Base-by-base conservation (phyloP, 2,329 filamentous ascomycete species). In the Aspergillus novofumigatus region DNA sequence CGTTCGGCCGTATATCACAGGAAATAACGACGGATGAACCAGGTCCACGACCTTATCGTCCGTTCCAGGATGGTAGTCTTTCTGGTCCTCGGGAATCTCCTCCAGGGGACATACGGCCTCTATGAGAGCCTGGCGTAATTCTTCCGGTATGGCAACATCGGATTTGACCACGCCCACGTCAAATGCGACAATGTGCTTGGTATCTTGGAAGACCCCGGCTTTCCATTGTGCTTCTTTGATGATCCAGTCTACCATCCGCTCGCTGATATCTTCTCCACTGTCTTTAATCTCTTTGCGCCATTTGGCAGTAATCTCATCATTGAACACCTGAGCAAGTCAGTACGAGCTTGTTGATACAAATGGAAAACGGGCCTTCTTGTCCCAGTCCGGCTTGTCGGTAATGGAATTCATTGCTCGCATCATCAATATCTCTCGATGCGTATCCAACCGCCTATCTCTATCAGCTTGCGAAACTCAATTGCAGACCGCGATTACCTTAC, bases 61-160 rank as follows among this genome's bases (percentile, higher is more conserved):
- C 1, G 81, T 84, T 2, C 78, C 74, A 0, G 85, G 86, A 69
- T 88, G 85, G 79, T 84, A 89, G 67, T 89, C 86, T 62, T 83
- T 83, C 35, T 74, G 52, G 0, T 71, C 55, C 5, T 83, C 80
- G 10, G 44, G 44, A 14, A 47, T 2, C 38, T 81, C 67, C 61
- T 87, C 81, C 1, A 90, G 71, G 0, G 69, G 69, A 1, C 69
- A 67, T 23, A 83, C 80, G 1, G 76, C 80, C 4, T 68, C 64
- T 32, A 70, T 75, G 1, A 88, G 75, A 0, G 71, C 68, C 0
- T 78, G 25, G 11, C 71, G 69, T 1, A 82, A 59, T 1, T 74
- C 67, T 1, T 68, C 54, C 0, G 77, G 60, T 3, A 85, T 71
- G 0, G 76, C 64, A 0, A 59, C 69, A 65, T 86, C 84, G 0